Base-by-base conservation (phyloP, 371 early-diverging fungal genomes). In the Lichtheimia ornata region DNA sequence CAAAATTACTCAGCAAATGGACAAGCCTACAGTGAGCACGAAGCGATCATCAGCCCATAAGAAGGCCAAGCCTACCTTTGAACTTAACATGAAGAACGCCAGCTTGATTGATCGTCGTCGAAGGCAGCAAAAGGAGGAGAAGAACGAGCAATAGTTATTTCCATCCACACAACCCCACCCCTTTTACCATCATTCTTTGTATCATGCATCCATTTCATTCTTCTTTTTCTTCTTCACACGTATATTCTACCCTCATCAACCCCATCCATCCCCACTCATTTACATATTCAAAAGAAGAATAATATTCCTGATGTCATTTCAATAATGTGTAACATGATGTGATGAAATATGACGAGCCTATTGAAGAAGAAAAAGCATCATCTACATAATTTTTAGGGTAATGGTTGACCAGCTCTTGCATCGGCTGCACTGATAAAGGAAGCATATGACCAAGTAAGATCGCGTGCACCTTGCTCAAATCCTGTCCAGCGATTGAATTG, bases 381-480 rank as follows among this genome's bases (percentile, higher is more conserved):
- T 35, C 47, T n/a, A 47, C 11, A 47, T n/a, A 0, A n/a, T 27
- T 18, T 54, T 22, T 18, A 54, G 15, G 20, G 22, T 22, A 51
- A 25, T 9, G 54, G 54, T 15, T 22, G 35, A 17, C 61, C 52
- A n/a, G n/a, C n/a, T 27, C 49, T 41, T 18, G 57, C 61, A 14
- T 61, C 18, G 9, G 58, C 55, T 14, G 88, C 85, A 22, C 85
- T 69, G 13, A 84, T 64, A 40, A 87, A 76, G 14, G 87, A 74
- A 4, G 88, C 88, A 65, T 91, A 88, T 50, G 83, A 83, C 94
- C 94, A 93, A 0, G 92, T 92, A 59, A 93, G 66, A 56, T 92
- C 84, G 14, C 66, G 54, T 14, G 93, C 94, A n/a, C 91, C 91
- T 9, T 67, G 71, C 49, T 79, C 71, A 41, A 63, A 81, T 0